Evolutionary conservation across 169 alveolate genomes (phyloP).

Genomic region (Eimeria falciformis): DNA sequence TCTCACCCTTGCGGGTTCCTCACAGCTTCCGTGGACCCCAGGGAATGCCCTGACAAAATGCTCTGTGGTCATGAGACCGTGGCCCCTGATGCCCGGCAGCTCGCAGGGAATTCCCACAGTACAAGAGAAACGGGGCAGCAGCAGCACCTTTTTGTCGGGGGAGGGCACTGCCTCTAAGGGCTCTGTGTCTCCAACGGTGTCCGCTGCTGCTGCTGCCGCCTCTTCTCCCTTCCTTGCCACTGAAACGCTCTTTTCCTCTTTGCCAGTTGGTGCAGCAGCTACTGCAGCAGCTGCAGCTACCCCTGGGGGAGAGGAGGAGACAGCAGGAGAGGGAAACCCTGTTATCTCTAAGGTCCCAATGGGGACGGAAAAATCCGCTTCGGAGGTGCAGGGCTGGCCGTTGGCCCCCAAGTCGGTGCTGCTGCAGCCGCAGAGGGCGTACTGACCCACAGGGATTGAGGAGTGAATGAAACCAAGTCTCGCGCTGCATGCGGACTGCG

Average conservation of each 20-base stretch:
- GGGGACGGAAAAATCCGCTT: constrained; percentile 74
- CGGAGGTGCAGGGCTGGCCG: constrained; percentile 62
- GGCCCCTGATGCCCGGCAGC: constrained; percentile 60
- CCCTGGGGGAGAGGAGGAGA: not conserved
- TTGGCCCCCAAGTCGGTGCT: constrained; percentile 68
- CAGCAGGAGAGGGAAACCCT: constrained; percentile 50
- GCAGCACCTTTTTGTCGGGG: not conserved
- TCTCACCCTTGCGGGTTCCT: constrained; percentile 27
- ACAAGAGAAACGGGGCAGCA: constrained; percentile 53
- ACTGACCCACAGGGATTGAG: constrained; percentile 39
- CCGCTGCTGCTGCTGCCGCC: constrained; percentile 21
- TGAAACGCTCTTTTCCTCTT: not conserved
- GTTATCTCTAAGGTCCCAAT: constrained; percentile 53
- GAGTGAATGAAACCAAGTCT: constrained; percentile 52
- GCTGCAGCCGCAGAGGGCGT: constrained; percentile 78
- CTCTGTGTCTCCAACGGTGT: constrained; percentile 9
- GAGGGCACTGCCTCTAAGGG: constrained; percentile 25
- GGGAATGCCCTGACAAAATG: constrained; percentile 47
- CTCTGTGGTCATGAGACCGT: constrained; percentile 10
- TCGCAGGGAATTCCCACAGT: constrained; percentile 46
- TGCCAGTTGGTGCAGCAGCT: not conserved
- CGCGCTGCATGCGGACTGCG: constrained; percentile 53
- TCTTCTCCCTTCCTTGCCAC: not conserved
- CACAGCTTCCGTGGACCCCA: constrained; percentile 37
- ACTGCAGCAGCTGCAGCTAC: not conserved